These are phyloP conservation scores for Geotrichum histeridarum DNA, from an alignment of 1,139 yeast genomes.

Conservation along the genomic window DNA sequence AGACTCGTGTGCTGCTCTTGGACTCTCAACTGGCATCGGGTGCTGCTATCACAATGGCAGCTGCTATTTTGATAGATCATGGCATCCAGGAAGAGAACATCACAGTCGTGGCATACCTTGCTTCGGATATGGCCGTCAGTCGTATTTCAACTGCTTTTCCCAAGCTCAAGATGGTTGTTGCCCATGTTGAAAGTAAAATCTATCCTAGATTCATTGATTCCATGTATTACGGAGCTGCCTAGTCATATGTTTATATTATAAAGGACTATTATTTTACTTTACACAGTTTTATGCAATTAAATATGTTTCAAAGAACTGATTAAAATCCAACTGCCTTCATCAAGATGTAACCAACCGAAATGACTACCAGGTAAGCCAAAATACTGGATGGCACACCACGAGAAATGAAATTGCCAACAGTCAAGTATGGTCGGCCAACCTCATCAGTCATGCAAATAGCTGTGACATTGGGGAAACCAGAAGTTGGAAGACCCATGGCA, in stretches of 20 bases:
- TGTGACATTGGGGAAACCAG: slow-evolving; percentile 95
- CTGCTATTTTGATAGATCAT: slow-evolving; percentile 80
- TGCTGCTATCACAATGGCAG: slow-evolving; percentile 92
- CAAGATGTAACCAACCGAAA: slow-evolving; percentile 74
- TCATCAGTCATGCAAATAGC: slow-evolving; percentile 91
- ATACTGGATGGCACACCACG: slow-evolving; percentile 86
- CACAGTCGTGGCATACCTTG: slow-evolving; percentile 62
- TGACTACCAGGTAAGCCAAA: slow-evolving; percentile 60
- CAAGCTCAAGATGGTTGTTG: slow-evolving; percentile 61
- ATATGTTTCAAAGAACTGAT: not conserved
- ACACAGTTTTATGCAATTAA: not conserved
- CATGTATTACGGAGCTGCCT: slow-evolving; percentile 67
- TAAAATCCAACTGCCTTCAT: slow-evolving; percentile 52
- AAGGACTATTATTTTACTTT: not conserved
- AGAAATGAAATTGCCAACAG: slow-evolving; percentile 76
- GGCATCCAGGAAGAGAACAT: slow-evolving; percentile 61
- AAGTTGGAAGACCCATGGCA: slow-evolving; percentile 95
- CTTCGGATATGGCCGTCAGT: slow-evolving; percentile 78
- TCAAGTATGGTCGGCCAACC: slow-evolving; percentile 76
- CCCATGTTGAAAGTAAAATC: slow-evolving; percentile 44
- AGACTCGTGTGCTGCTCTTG: slow-evolving; percentile 56
- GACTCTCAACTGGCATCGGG: slow-evolving; percentile 91
- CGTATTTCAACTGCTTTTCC: slow-evolving; percentile 73
- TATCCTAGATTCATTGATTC: slow-evolving; percentile 70
- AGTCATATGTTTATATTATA: not conserved